These are phyloP conservation scores for Coelastrella sp. DNA, from an alignment of 139 green algal species.

Conservation along the genomic window DNA sequence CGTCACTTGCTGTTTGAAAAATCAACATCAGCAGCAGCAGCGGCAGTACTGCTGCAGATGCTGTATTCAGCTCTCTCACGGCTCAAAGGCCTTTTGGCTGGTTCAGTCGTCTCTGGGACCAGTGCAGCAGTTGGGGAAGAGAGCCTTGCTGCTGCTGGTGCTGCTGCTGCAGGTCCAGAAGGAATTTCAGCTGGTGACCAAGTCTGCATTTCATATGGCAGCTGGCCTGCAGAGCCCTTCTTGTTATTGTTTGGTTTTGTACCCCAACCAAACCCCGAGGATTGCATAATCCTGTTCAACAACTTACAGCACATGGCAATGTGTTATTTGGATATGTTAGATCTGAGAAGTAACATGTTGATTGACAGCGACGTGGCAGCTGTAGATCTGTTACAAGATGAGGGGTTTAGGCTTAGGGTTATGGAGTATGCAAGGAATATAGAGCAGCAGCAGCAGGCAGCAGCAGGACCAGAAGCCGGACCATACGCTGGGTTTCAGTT, in stretches of 20 bases:
- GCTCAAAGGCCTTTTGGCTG: too few relatives aligned
- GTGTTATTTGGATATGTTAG: background rate
- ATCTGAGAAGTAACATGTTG: background rate
- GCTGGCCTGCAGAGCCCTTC: conserved; percentile 74
- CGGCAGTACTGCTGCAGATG: too few relatives aligned
- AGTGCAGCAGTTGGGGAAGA: too few relatives aligned
- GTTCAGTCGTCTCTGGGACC: too few relatives aligned
- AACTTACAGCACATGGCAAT: conserved; percentile 26
- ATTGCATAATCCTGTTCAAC: conserved; percentile 41
- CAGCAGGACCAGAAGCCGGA: background rate
- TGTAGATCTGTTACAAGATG: background rate
- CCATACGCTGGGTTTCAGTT: background rate
- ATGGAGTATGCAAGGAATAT: background rate
- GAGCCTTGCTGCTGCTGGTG: too few relatives aligned
- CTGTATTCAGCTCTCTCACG: too few relatives aligned
- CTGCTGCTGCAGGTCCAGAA: conserved; percentile 25
- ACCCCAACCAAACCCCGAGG: conserved; percentile 52
- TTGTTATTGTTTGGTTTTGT: conserved; percentile 83
- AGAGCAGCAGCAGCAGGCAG: conserved; percentile 35
- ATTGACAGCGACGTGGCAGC: too few relatives aligned
- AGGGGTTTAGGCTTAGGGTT: background rate
- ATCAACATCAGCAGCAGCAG: too few relatives aligned
- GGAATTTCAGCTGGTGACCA: conserved; percentile 56
- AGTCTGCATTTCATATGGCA: conserved; percentile 76
- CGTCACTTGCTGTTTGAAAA: too few relatives aligned